Conservation (phyloP, 345 rosid species). For the Zanthoxylum bungeanum region DNA sequence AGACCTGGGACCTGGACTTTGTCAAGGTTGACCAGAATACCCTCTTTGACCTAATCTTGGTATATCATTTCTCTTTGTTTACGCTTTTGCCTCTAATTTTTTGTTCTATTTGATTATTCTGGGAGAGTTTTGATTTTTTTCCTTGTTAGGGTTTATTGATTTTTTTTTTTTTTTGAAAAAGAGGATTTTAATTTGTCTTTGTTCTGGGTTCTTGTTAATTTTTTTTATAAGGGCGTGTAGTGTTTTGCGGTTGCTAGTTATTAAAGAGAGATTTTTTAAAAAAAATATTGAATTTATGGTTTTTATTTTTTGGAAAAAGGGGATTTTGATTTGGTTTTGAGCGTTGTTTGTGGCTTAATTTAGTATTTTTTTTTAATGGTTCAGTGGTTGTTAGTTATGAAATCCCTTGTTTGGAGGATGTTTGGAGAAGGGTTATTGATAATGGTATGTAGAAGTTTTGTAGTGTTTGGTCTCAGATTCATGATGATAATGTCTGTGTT, state of each 20-base stretch:
- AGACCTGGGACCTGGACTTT: slow-evolving; percentile 49
- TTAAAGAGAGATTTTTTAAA: neutral
- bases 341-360: neutral
- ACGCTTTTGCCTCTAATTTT: neutral
- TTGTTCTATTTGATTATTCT: neutral
- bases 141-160: neutral
- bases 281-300: too few species aligned
- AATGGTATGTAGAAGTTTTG: neutral
- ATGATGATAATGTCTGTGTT: neutral
- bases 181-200: neutral
- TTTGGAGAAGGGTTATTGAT: neutral
- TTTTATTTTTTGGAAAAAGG: neutral
- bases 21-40: slow-evolving; percentile 48
- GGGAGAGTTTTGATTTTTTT: neutral
- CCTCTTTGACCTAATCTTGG: slow-evolving; percentile 60
- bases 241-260: neutral
- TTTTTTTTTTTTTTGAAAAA: neutral
- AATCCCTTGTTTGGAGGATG: neutral
- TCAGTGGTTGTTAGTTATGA: neutral
- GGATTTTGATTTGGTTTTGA: neutral
- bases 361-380: neutral
- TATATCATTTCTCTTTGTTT: slow-evolving; percentile 6
- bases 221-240: too few species aligned
- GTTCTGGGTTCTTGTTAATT: neutral
- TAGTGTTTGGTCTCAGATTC: neutral